Evolutionary conservation across 768 basidiomycete genomes (phyloP).

Genomic region (Psilocybe sp.): DNA sequence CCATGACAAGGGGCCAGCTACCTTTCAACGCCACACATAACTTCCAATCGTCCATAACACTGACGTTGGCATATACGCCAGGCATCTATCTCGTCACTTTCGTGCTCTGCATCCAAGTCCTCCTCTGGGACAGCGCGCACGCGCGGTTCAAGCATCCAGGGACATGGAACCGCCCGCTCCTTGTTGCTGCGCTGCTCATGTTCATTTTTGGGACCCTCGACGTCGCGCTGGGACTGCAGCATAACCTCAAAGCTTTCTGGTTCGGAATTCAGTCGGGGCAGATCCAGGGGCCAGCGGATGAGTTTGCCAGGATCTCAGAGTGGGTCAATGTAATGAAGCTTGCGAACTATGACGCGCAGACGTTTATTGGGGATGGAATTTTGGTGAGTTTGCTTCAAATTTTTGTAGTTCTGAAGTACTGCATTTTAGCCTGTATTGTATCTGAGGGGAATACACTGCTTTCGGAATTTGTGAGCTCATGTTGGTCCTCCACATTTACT

Average conservation of each 20-base stretch:
- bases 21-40: no score
- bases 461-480: neutral
- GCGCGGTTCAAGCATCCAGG: slow-evolving; percentile 23
- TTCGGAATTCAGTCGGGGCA: slow-evolving; percentile 9
- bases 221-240: slow-evolving; percentile 38
- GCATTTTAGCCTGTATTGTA: no score
- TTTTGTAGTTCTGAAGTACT: no score
- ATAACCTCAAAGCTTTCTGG: slow-evolving; percentile 40
- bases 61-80: neutral
- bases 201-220: slow-evolving; percentile 38
- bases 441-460: no score
- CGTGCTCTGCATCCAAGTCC: slow-evolving; percentile 28
- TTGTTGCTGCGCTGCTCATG: slow-evolving; percentile 35
- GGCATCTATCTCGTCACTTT: slow-evolving; percentile 37
- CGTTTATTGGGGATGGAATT: slow-evolving; percentile 40
- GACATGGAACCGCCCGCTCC: slow-evolving; percentile 29
- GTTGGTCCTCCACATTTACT: neutral
- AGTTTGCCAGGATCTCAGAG: slow-evolving; percentile 31
- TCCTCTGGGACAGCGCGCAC: slow-evolving; percentile 24
- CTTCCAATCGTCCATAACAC: no score
- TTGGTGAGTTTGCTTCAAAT: slow-evolving; percentile 25
- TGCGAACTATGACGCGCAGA: slow-evolving; percentile 37
- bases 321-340: slow-evolving; percentile 45
- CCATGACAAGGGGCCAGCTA: no score
- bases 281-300: slow-evolving; percentile 26